phyloP scores from a whole-genome alignment of 257 asterid genomes.

The Solanum microdontum region DNA sequence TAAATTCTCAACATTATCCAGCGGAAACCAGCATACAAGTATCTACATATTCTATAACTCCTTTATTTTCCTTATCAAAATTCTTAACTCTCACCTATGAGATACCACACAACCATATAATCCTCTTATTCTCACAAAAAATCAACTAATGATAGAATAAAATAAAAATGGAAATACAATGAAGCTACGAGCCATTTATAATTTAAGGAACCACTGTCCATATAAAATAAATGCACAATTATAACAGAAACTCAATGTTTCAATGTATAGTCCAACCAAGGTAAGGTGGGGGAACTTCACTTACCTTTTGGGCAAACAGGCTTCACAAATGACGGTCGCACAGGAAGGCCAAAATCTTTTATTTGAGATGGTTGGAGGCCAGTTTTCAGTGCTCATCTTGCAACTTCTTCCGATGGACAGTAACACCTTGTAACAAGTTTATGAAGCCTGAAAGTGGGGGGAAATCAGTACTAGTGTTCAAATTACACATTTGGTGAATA shows the following conservation, averaged over 20 bases:
- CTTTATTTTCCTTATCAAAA: background rate
- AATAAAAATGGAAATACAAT: no score
- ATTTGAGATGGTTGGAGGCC: slow-evolving; percentile 73
- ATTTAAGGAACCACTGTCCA: background rate
- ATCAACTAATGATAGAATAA: background rate
- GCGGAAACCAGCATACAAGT: background rate
- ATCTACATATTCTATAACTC: no score
- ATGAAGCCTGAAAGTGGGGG: background rate
- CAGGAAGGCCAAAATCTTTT: slow-evolving; percentile 83
- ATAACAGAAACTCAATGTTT: background rate
- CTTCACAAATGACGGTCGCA: slow-evolving; percentile 89
- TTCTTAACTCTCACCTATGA: background rate
- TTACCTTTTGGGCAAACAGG: slow-evolving; percentile 75
- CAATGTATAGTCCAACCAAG: background rate
- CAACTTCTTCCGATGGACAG: slow-evolving; percentile 85
- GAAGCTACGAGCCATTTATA: background rate
- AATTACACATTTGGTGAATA: background rate
- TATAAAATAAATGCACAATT: background rate
- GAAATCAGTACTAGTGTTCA: background rate
- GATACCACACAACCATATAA: background rate
- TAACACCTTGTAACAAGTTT: slow-evolving; percentile 91
- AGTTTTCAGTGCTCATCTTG: slow-evolving; percentile 74
- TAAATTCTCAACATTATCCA: background rate
- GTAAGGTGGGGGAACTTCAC: background rate
- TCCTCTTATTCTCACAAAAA: background rate